Evolutionary conservation across 345 rosid genomes (phyloP).

Genomic region (Carallia brachiata): DNA sequence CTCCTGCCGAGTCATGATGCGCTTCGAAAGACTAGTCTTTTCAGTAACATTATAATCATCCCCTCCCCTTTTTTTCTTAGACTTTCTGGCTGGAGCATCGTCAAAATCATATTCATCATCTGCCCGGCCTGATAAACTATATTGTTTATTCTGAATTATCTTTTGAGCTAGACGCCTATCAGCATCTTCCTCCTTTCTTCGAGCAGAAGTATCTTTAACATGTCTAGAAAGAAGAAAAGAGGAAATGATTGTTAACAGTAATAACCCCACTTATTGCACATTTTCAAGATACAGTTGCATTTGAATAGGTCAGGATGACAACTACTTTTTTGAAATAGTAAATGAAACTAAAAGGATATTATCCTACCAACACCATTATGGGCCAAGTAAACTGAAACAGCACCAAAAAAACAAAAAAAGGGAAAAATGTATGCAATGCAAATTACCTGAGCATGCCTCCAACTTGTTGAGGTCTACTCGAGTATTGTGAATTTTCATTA

Average conservation of each 20-base stretch:
- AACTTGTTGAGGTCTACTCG: constrained; percentile 24
- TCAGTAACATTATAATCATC: constrained; percentile 38
- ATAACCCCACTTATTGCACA: neutral
- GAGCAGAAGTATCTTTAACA: constrained; percentile 42
- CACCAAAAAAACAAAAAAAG: neutral
- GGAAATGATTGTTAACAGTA: neutral
- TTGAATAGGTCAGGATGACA: too few species aligned
- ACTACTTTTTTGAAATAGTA: too few species aligned
- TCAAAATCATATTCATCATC: constrained; percentile 96
- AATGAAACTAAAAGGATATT: too few species aligned
- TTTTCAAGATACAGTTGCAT: too few species aligned
- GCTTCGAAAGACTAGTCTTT: constrained; percentile 43
- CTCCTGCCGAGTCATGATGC: constrained; percentile 85
- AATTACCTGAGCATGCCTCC: constrained; percentile 51
- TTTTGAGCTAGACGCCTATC: constrained; percentile 72
- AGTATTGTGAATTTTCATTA: constrained; percentile 37
- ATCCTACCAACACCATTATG: too few species aligned
- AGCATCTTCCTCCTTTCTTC: constrained; percentile 61
- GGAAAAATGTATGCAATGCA: neutral
- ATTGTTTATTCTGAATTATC: constrained; percentile 69
- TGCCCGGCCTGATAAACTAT: constrained; percentile 63
- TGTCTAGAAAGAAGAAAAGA: constrained; percentile 30
- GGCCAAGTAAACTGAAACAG: neutral
- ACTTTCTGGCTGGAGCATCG: constrained; percentile 61
- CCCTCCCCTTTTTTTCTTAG: constrained; percentile 40